phyloP scores from a whole-genome alignment of 805 yeast species.

The Pichia californica region DNA sequence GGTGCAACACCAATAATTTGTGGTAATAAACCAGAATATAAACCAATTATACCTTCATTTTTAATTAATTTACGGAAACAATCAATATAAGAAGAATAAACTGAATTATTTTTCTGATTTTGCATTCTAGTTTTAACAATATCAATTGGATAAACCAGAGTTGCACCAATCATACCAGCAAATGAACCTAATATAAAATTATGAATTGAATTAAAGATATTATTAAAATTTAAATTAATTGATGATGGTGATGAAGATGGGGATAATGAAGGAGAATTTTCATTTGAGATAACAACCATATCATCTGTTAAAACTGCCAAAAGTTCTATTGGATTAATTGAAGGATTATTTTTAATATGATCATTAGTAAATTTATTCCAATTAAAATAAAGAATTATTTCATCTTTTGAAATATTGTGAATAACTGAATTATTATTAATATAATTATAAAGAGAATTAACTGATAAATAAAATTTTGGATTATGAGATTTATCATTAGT shows the following conservation, averaged over 20 bases:
- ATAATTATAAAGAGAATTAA: slow-evolving; percentile 21
- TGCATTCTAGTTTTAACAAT: slow-evolving; percentile 96
- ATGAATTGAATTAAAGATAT: slow-evolving; percentile 79
- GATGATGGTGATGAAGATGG: no score
- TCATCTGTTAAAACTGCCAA: slow-evolving; percentile 45
- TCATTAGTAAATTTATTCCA: slow-evolving; percentile 30
- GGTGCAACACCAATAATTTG: slow-evolving; percentile 97
- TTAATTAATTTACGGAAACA: slow-evolving; percentile 74
- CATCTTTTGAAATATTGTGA: slow-evolving; percentile 23
- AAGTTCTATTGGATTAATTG: slow-evolving; percentile 26
- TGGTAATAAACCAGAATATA: slow-evolving; percentile 89
- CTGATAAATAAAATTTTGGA: slow-evolving; percentile 16
- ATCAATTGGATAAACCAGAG: slow-evolving; percentile 94
- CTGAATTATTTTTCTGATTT: slow-evolving; percentile 70
- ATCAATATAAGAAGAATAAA: slow-evolving; percentile 76
- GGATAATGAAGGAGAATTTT: slow-evolving; percentile 36
- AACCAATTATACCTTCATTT: slow-evolving; percentile 76
- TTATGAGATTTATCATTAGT: slow-evolving; percentile 12
- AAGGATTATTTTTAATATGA: slow-evolving; percentile 21
- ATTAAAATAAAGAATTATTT: slow-evolving; percentile 28
- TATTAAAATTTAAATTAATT: no score
- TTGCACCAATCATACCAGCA: slow-evolving; percentile 98
- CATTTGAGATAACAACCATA: slow-evolving; percentile 28
- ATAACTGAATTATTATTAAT: slow-evolving; percentile 19
- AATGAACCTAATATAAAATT: slow-evolving; percentile 87